Evolutionary conservation across 306 rosid species (phyloP), one percentile per base, ranked within the genome.

Genomic region (Fragaria vesca): DNA sequence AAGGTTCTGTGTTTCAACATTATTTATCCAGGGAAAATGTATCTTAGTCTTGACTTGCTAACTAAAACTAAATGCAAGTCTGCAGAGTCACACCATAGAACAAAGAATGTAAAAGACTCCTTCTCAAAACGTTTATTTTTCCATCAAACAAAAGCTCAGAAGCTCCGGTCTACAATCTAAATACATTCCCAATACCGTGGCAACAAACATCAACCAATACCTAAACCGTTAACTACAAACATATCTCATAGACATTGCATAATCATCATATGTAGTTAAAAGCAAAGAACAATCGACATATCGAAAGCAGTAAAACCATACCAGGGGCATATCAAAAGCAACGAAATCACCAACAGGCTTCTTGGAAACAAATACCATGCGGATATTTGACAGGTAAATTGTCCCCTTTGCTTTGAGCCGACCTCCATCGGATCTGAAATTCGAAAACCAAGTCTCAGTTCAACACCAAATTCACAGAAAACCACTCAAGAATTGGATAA

Each of bases 291-390:
- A 21, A 58, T 10, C 0, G 17, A 8, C 36, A 26, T 60, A 58
- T 30, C 0, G 8, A 62, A 62, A 5, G 66, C 42, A 63, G 69
- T 63, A 32, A 63, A 63, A 32, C 0, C 1, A 12, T 88, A 93
- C 99, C 97, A 96, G 72, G 77, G 99, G 99, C 97, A 96, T 86
- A 76, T 96, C 99, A 74, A 96, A 96, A 51, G 97, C 98, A 57
- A 55, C 2, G n/a, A 93, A 85, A 66, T 60, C 66, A 46, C 85
- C 94, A 80, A 73, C 85, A 30, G 90, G 97, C 62, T 77, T 82
- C 73, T 74, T 93, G 32, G 98, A 88, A 36, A 93, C 96, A 18
- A 96, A 96, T 66, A 90, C 98, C 97, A 93, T 93, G 54, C 99
- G 92, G 57, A 93, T 72, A 75, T 93, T 93, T 12, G 99, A 96